phyloP scores from a whole-genome alignment of 345 rosid species.

The Acer saccharum region DNA sequence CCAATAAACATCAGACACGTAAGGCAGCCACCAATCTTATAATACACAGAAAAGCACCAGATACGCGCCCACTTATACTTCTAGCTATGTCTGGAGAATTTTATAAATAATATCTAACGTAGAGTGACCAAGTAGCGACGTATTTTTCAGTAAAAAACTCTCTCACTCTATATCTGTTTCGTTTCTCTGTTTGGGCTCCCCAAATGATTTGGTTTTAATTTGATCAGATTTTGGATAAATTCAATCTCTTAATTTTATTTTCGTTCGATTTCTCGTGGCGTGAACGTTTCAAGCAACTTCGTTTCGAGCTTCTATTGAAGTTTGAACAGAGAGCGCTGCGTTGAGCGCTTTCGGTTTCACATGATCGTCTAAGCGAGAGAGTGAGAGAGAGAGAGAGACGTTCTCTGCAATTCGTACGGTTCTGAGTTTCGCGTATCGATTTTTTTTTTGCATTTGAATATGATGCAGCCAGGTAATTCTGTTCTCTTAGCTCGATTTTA shows the following conservation, averaged over 20 bases:
- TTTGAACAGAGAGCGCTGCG: background rate
- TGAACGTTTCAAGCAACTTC: background rate
- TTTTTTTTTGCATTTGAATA: background rate
- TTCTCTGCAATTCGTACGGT: slow-evolving; percentile 20
- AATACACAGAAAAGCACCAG: background rate
- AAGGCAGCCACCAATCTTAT: background rate
- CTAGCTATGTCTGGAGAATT: too few species aligned
- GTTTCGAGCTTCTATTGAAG: background rate
- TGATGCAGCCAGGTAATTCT: slow-evolving; percentile 30
- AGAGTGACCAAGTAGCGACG: background rate
- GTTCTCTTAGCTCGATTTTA: background rate
- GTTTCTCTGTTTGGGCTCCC: background rate
- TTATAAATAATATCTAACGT: background rate
- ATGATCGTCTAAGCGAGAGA: slow-evolving; percentile 2
- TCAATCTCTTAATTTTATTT: background rate
- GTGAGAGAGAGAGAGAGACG: background rate
- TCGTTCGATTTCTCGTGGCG: background rate
- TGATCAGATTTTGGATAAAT: background rate
- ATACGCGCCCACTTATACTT: background rate
- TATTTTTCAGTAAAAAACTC: background rate
- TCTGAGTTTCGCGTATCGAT: background rate
- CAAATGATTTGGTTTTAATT: background rate
- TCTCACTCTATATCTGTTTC: background rate
- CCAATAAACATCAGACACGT: background rate
- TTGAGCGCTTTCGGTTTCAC: background rate